Conservation (phyloP, 306 rosid species). For the Fragaria ananassa region DNA sequence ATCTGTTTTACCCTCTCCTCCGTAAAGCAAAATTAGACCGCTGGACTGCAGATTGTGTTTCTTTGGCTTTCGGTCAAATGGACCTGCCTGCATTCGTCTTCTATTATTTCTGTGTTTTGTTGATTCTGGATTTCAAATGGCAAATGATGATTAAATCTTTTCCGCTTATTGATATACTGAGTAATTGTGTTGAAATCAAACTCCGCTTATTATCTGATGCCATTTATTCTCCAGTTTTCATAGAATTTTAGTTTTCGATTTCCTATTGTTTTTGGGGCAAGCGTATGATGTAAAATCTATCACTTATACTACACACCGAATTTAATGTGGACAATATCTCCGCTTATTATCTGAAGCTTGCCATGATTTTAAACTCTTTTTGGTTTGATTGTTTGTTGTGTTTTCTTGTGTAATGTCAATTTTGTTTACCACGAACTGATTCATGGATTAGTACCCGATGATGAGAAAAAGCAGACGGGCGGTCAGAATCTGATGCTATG, state of each 20-base stretch:
- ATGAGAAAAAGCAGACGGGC: conserved; percentile 96
- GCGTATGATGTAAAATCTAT: conserved; percentile 51
- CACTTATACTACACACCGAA: conserved; percentile 79
- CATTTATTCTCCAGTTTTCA: not conserved
- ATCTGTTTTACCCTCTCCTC: conserved; percentile 70
- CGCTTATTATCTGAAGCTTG: conserved; percentile 93
- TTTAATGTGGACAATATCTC: conserved; percentile 57
- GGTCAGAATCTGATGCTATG: conserved; percentile 97
- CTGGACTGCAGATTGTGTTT: conserved; percentile 36
- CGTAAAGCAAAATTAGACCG: not conserved
- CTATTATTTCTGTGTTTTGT: not conserved
- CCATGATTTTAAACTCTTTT: no score
- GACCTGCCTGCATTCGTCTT: conserved; percentile 40
- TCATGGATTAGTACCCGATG: conserved; percentile 27
- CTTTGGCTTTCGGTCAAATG: conserved; percentile 80
- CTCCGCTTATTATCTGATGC: conserved; percentile 23
- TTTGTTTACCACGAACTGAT: no score
- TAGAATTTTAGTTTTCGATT: not conserved
- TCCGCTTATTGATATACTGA: conserved; percentile 98
- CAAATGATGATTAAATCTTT: conserved; percentile 46
- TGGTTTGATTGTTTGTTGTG: no score
- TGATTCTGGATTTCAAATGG: conserved; percentile 23
- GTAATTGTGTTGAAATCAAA: conserved; percentile 43
- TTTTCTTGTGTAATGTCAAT: no score
- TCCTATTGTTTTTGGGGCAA: not conserved